These are phyloP conservation scores for Protomyces inundatus DNA, from an alignment of 1,139 yeast species.

Conservation along the genomic window DNA sequence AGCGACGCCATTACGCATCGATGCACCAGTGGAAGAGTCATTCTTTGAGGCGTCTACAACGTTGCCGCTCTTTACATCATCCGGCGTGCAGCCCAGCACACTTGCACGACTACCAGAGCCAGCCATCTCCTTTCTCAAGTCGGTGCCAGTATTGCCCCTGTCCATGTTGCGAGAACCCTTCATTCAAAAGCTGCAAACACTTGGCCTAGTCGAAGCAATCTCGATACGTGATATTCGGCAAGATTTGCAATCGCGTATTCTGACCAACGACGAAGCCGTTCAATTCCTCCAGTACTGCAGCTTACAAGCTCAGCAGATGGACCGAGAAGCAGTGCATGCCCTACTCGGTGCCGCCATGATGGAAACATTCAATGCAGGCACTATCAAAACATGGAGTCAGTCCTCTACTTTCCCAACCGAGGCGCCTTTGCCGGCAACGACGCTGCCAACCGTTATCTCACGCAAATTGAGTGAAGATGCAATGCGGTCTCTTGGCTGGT, in stretches of 20 bases:
- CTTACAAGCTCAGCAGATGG: constrained; percentile 23
- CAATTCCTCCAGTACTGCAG: constrained; percentile 32
- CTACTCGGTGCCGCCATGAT: constrained; percentile 29
- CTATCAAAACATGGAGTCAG: constrained; percentile 32
- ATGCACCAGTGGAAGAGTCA: constrained; percentile 18
- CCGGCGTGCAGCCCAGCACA: constrained; percentile 38
- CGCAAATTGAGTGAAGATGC: constrained; percentile 32
- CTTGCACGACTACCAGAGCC: constrained; percentile 38
- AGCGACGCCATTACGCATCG: constrained; percentile 21
- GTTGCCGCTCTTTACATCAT: constrained; percentile 38
- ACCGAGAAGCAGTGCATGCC: constrained; percentile 25
- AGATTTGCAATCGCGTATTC: constrained; percentile 36
- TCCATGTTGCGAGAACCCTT: constrained; percentile 35
- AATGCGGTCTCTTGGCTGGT: constrained; percentile 35
- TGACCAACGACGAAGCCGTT: constrained; percentile 30
- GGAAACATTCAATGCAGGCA: constrained; percentile 34
- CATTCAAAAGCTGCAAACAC: constrained; percentile 35
- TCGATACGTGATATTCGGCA: constrained; percentile 35
- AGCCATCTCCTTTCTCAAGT: constrained; percentile 36
- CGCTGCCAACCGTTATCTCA: constrained; percentile 36
- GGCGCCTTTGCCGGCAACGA: constrained; percentile 38
- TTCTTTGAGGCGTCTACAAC: constrained; percentile 29
- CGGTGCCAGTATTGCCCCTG: constrained; percentile 37
- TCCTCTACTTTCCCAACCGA: constrained; percentile 34
- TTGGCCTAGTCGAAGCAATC: constrained; percentile 35